Base-by-base conservation (phyloP, 805 yeast species). In the Ogataea trehalophila region DNA sequence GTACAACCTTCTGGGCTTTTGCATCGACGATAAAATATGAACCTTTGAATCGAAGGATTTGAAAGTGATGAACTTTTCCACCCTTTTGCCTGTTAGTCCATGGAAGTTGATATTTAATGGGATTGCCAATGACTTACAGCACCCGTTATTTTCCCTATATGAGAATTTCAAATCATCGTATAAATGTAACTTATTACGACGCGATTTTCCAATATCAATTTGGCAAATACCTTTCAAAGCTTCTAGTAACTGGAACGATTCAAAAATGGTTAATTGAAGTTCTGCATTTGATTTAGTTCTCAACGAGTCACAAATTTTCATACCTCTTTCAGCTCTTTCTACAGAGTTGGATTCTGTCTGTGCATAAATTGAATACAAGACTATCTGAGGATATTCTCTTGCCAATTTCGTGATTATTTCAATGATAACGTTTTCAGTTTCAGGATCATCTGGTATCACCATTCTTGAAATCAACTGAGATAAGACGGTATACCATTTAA, bases 401-500 rank as follows among this genome's bases (percentile, higher is more conserved):
- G 85, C 73, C 13, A 92, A 73, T 14, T 72, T 67, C 14, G 76
- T 68, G 11, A 91, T 69, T 20, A 92, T 77, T n/a, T 70, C 66
- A 44, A 76, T 65, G 15, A 94, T 72, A 18, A 82, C 65, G 1
- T 72, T 74, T 29, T 74, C 76, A 0, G 94, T 81, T 0, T 72
- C 69, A 2, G 67, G 65, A 52, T 85, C 82, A 0, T 75, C 69
- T 57, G 87, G 94, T 26, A 26, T 26, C 1, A 79, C 71, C 48
- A 91, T 73, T 56, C 98, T 74, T 0, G 97, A 89, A 5, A 92
- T 68, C 34, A 94, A 62, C 61, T 94, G 98, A 0, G 97, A 87
- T 18, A 92, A 70, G 0, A 89, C 95, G 0, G 90, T 75, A 61
- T 86, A 92, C 87, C 97, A 89, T 65, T 75, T 61, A 43, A 73